Evolutionary conservation across 2,329 filamentous ascomycete species (phyloP).

Genomic region (Alternaria tenuissima): DNA sequence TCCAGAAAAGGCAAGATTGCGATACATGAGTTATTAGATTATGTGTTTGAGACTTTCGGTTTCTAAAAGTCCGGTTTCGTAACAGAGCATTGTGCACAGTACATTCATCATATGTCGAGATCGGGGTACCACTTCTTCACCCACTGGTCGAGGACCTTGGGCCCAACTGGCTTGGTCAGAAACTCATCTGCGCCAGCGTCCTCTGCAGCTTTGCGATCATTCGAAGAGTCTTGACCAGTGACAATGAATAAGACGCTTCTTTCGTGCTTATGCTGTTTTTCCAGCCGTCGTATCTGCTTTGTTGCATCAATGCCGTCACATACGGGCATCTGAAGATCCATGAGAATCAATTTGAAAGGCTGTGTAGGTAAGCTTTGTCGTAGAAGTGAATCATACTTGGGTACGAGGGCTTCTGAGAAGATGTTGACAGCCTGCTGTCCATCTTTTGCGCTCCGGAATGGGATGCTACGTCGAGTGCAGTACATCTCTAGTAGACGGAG

Average conservation of each 20-base stretch:
- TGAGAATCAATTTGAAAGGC: constrained; percentile 49
- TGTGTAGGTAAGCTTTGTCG: constrained; percentile 4
- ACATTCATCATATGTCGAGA: constrained; percentile 11
- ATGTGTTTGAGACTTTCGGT: neutral
- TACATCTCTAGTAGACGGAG: constrained; percentile 58
- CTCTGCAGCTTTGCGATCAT: constrained; percentile 33
- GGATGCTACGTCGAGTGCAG: constrained; percentile 52
- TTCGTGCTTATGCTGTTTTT: constrained; percentile 33
- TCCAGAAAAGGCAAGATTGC: neutral
- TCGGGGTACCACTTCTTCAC: constrained; percentile 33
- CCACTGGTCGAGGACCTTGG: constrained; percentile 37
- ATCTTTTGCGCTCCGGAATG: constrained; percentile 51
- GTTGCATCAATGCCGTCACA: constrained; percentile 51
- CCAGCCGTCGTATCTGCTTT: constrained; percentile 44
- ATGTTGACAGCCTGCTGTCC: constrained; percentile 52
- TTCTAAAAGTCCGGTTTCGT: neutral
- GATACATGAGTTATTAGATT: neutral
- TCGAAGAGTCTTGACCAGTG: constrained; percentile 43
- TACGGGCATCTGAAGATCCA: constrained; percentile 55
- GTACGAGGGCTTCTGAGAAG: constrained; percentile 29
- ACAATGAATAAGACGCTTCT: constrained; percentile 44
- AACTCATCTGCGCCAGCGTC: constrained; percentile 44
- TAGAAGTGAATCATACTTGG: constrained; percentile 13
- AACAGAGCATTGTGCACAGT: neutral
- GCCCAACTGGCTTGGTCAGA: constrained; percentile 44